Base-by-base conservation (phyloP, 2,329 filamentous ascomycete genomes). In the Arachnomyces sp. region DNA sequence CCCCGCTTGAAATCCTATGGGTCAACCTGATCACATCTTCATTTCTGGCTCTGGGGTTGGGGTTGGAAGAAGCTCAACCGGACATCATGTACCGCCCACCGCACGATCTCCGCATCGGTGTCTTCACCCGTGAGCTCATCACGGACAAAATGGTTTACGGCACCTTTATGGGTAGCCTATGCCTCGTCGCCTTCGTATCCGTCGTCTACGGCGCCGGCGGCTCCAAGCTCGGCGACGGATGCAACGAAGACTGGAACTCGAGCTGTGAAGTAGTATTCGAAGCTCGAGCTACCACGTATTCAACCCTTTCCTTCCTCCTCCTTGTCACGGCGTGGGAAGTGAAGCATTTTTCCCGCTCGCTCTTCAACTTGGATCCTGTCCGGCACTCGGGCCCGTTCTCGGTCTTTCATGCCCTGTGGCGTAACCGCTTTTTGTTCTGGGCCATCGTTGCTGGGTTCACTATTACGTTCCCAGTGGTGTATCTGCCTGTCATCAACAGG, bases 1-100 rank as follows among this genome's bases (percentile, higher is more conserved):
- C 84, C 1, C 86, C 87, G 2, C 74, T 94, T 11, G 82, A 94
- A 52, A 90, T 94, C 44, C 73, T 94, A 42, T 94, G 86, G 87
- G 86, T 93, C 57, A 94, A 93, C 61, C 85, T 94, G 75, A 75
- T 92, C 34, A 94, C 88, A 0, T 90, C 84, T 16, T 86, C 82
- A 15, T 82, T 92, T 61, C 84, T 87, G 1, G 88, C 87, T 35
- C 86, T 94, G 61, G 88, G 87, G 15, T 77, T 94, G 0, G 86
- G 87, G 7, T 80, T 87, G 34, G 87, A 94, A 60, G 70, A 75
- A 37, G 84, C 84, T 0, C 78, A 82, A 0, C 72, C 76, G 2
- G 83, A 89, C 52, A 80, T 93, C 42, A 87, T 94, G 78, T 71
- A 73, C 44, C 84, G 86, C 41, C 84, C 86, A 7, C 88, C 88